These are phyloP conservation scores for Dillenia suffruticosa DNA, from an alignment of 164 flowering plant genomes.

Conservation along the genomic window DNA sequence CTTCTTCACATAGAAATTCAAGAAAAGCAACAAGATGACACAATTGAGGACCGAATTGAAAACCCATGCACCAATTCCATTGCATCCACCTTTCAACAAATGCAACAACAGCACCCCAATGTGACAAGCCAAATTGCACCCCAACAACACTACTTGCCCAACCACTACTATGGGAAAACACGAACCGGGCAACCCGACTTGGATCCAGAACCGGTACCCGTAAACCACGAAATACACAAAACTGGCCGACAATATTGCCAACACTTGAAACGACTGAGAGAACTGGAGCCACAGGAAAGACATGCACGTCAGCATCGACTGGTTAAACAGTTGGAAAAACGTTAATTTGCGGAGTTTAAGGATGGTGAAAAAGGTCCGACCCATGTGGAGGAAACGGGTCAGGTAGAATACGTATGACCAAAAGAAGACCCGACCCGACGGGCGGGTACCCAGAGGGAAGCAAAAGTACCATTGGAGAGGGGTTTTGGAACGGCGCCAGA, in stretches of 20 bases:
- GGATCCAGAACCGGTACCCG: conserved; percentile 78
- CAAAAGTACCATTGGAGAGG: conserved; percentile 86
- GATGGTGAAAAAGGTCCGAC: conserved; percentile 45
- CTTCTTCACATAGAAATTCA: conserved; percentile 43
- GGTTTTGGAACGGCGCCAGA: conserved; percentile 60
- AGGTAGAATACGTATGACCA: conserved; percentile 82
- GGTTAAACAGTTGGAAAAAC: conserved; percentile 51
- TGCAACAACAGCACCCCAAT: conserved; percentile 67
- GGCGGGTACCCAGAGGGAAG: conserved; percentile 84
- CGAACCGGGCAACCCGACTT: conserved; percentile 51
- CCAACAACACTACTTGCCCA: conserved; percentile 56
- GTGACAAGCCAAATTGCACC: conserved; percentile 60
- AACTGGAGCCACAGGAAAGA: conserved; percentile 88
- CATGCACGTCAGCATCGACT: conserved; percentile 41
- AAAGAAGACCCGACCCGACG: conserved; percentile 86
- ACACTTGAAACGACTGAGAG: conserved; percentile 85
- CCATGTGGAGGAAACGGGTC: conserved; percentile 63
- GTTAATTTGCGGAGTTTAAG: conserved; percentile 43
- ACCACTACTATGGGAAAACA: conserved; percentile 56
- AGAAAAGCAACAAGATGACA: conserved; percentile 30
- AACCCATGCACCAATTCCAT: conserved; percentile 83
- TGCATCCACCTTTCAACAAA: conserved; percentile 73
- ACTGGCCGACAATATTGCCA: conserved; percentile 56
- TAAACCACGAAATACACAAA: conserved; percentile 51
- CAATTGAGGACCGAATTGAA: conserved; percentile 55